phyloP scores from a whole-genome alignment of 495 filamentous ascomycete genomes.

The Neurospora terricola region DNA sequence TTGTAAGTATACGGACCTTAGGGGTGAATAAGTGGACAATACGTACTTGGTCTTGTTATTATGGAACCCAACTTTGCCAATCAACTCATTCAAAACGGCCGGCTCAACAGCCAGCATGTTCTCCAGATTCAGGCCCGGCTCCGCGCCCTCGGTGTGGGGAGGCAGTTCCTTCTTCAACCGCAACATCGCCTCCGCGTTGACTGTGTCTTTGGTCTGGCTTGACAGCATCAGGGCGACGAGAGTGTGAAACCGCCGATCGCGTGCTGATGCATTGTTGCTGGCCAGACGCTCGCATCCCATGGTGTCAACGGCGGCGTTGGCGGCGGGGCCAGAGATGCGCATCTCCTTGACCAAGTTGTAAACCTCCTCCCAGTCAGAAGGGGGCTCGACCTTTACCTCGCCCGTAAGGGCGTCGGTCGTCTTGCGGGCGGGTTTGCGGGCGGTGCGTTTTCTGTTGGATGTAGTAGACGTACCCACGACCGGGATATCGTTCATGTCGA shows the following conservation, averaged over 20 bases:
- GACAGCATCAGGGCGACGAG: constrained; percentile 93
- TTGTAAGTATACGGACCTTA: background rate
- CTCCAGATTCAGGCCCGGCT: constrained; percentile 55
- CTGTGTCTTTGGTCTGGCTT: constrained; percentile 91
- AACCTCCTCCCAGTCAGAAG: constrained; percentile 75
- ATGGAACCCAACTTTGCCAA: constrained; percentile 82
- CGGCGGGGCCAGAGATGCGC: constrained; percentile 53
- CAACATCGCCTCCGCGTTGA: constrained; percentile 76
- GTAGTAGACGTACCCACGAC: constrained; percentile 6
- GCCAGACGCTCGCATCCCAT: constrained; percentile 91
- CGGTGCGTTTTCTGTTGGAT: constrained; percentile 9
- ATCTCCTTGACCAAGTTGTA: constrained; percentile 72
- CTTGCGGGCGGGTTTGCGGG: constrained; percentile 55
- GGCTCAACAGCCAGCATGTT: constrained; percentile 70
- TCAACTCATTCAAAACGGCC: constrained; percentile 63
- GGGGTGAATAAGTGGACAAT: background rate
- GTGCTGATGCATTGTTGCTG: constrained; percentile 35
- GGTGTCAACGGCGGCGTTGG: constrained; percentile 80
- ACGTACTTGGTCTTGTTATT: constrained; percentile 77
- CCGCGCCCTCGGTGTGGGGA: constrained; percentile 24
- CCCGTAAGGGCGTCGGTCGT: constrained; percentile 47
- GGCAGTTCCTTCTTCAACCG: constrained; percentile 66
- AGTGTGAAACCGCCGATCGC: constrained; percentile 80
- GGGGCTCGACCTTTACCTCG: constrained; percentile 48
- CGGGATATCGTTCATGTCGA: background rate